Base-by-base conservation (phyloP, 2,329 filamentous ascomycete genomes). In the Diplodia corticola region DNA sequence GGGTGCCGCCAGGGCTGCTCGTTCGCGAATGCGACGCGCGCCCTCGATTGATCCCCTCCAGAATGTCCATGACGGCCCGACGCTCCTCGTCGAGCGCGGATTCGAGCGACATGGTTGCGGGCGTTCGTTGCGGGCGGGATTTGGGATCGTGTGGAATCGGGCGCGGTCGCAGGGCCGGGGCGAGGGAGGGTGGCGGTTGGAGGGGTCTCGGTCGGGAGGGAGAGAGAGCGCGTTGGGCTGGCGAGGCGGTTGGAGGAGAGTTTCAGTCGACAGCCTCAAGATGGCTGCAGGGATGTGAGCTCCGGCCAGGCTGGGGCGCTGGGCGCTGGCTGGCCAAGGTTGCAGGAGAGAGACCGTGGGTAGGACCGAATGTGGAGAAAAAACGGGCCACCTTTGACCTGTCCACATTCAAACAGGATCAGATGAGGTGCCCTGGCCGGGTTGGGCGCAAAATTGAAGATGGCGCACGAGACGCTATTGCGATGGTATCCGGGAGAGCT, bases 51-150 rank as follows among this genome's bases (percentile, higher is more conserved):
- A 69, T 69, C 51, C 83, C 84, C 75, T 90, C 88, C 49, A 92
- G 81, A 68, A 92, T 80, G 55, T 87, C 88, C 70, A 92, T 81
- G 46, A 93, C 88, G 78, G 92, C 90, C 69, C 84, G 83, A 68
- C 90, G 86, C 82, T 94, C 91, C 81, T 92, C 89, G 74, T 93
- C 91, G 69, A 93, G 83, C 70, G 89, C 86, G 57, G 89, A 86
- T 79, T 92, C 91, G 73, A 93, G 86, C 73, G 90, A 92, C 89
- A 92, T 92, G 55, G 57, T n/a, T n/a, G 57, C 51, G 35, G 55
- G 15, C 7, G 40, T n/a, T 44, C 17, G 24, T 10, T 7, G 46
- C 37, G 68, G 66, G 68, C 55, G 20, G 46, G 9, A n/a, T n/a
- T n/a, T 33, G 55, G 54, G 54, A 22, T 24, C 22, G 64, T 30